Base-by-base conservation (phyloP, 2,329 filamentous ascomycete species). In the Pseudogymnoascus sp. region DNA sequence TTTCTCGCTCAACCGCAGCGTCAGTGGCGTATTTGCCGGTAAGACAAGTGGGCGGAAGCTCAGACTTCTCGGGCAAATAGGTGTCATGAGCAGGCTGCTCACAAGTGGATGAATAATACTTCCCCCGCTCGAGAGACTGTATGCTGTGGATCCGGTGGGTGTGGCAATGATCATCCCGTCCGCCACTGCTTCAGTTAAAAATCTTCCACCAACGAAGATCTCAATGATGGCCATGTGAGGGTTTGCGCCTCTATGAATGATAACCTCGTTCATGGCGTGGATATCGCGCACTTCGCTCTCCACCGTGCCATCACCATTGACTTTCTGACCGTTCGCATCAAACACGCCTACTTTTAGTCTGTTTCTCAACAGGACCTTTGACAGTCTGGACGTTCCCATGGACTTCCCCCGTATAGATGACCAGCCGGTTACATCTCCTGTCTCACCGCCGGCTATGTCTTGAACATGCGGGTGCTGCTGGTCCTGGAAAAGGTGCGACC, bases 131-230 rank as follows among this genome's bases (percentile, higher is more conserved):
- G 89, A 94, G n/a, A 99, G 81, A 63, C 89, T 94, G 77, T 99
- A 99, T 0, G 94, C 94, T 0, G 94, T 99, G 40, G 90, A 95
- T 2, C 94, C 94, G 0, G 94, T 99, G 0, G 94, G 94, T 0
- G 93, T 97, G 65, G 89, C 92, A 63, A 97, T 86, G 47, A 97
- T 88, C 74, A 99, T 95, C 59, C 94, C 94, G 73, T 99, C 94
- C 1, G 92, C 93, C 10, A 96, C 92, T 0, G 91, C 93, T 73
- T 96, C 92, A 1, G 94, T 99, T 50, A 99, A 79, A 69, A 94
- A 95, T 61, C 91, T 86, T 35, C 90, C 88, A 68, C 92, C 92
- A 63, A 97, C 88, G 69, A 86, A 94, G 44, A 99, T 90, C 70
- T 96, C 90, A 67, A 99, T 90, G 66, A 96, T 87, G 37, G 92